phyloP scores from a whole-genome alignment of 495 filamentous ascomycete species.

The Penicillium flavigenum region DNA sequence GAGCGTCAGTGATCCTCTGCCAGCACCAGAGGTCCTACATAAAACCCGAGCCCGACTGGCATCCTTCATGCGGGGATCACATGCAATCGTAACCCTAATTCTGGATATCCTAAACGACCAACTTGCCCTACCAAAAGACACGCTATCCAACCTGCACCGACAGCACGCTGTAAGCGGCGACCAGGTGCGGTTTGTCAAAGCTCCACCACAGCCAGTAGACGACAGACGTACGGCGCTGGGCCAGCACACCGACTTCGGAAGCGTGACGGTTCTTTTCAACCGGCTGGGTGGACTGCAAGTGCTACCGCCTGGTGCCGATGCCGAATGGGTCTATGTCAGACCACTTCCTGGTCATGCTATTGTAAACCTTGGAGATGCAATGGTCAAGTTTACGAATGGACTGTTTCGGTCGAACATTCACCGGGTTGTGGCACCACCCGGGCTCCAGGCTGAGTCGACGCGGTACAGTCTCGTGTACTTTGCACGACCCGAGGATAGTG shows the following conservation, averaged over 20 bases:
- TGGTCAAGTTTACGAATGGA: constrained; percentile 62
- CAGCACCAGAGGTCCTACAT: constrained; percentile 45
- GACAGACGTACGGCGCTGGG: constrained; percentile 43
- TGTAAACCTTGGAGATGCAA: constrained; percentile 65
- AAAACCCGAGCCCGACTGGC: constrained; percentile 39
- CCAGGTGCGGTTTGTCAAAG: constrained; percentile 58
- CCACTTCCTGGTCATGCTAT: constrained; percentile 58
- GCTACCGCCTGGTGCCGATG: constrained; percentile 44
- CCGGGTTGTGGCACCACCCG: constrained; percentile 58
- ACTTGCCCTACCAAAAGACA: constrained; percentile 48
- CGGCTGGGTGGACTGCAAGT: constrained; percentile 61
- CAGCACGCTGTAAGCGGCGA: constrained; percentile 53
- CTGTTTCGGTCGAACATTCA: constrained; percentile 62
- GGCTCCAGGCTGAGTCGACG: constrained; percentile 48
- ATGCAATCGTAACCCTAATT: constrained; percentile 49
- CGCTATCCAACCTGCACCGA: constrained; percentile 50
- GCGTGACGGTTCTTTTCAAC: constrained; percentile 60
- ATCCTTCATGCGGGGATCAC: constrained; percentile 50
- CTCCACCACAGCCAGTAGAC: constrained; percentile 40
- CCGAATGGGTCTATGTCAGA: constrained; percentile 59
- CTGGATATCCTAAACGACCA: constrained; percentile 50
- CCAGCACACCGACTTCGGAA: constrained; percentile 56
- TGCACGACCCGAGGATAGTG: constrained; percentile 56
- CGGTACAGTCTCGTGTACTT: constrained; percentile 65
- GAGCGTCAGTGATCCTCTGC: constrained; percentile 41